Evolutionary conservation across 805 yeast genomes (phyloP).

Genomic region (Pichia thaimueangensis): DNA sequence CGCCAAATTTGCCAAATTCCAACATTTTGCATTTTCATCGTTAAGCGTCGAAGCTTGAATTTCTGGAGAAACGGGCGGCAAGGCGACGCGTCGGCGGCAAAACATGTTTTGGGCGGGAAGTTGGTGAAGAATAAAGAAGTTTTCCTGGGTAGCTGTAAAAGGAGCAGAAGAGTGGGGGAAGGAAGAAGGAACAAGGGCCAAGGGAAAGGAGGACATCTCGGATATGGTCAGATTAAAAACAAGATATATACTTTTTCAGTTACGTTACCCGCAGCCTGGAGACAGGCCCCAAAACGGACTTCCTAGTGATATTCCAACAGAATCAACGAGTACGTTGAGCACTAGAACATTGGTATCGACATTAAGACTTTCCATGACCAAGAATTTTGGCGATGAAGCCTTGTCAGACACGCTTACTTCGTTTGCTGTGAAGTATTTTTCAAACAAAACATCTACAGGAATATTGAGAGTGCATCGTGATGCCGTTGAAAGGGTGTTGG

Average conservation of each 20-base stretch:
- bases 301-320: conserved; percentile 26
- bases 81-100: background rate
- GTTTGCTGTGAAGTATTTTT: conserved; percentile 60
- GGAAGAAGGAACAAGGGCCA: background rate
- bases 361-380: conserved; percentile 49
- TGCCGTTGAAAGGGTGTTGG: conserved; percentile 53
- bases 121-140: background rate
- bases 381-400: conserved; percentile 76
- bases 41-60: too few species aligned
- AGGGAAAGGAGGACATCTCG: too few species aligned
- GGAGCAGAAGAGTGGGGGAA: background rate
- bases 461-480: conserved; percentile 72
- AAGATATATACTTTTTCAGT: conserved; percentile 75
- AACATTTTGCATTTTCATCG: too few species aligned
- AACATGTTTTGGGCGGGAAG: too few species aligned
- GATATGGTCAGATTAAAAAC: conserved; percentile 93
- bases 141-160: background rate
- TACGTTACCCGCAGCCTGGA: conserved; percentile 51
- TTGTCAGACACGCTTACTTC: conserved; percentile 42
- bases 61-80: too few species aligned
- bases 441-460: conserved; percentile 76
- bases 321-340: conserved; percentile 42
- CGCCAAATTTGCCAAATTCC: too few species aligned
- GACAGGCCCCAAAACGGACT: background rate
- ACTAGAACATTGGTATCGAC: conserved; percentile 45